Evolutionary conservation across 768 basidiomycete species (phyloP), one percentile per base, ranked within the genome.

Genomic region (Boletus subparvulus): DNA sequence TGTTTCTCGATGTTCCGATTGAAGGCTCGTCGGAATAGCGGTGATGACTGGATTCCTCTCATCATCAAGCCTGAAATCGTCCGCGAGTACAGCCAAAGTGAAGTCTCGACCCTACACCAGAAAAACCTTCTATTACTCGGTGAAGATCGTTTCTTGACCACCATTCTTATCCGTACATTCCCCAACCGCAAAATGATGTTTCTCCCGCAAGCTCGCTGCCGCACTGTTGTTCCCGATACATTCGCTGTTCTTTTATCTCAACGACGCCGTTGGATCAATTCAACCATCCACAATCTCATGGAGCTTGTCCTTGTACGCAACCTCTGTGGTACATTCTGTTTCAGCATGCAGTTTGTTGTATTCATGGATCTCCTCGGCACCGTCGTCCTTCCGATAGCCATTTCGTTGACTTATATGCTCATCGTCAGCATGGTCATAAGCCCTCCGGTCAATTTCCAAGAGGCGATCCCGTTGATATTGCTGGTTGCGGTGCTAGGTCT

Each of bases 181-280:
- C 97, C 97, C 16, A 94, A 96, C 68, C 83, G 97, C 60, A 99
- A 99, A 77, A 99, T 98, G 92, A 94, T 98, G 88, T 99, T 98
- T 75, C 80, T 97, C 54, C 96, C 96, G 0, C 94, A 98, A 73
- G 97, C 97, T 13, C 82, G 84, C 62, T 99, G 97, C 69, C 80
- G 94, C 58, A 99, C 97, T 26, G 84, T 99, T 65, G 97, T 93
- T 21, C 97, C 97, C 7, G 96, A 99, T 69, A 94, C 94, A 0
- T 98, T 99, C 75, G 78, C 82, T 26, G 83, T 98, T 28, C 82
- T 99, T 44, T 83, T 99, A 19, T 98, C 97, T 1, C 97, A 99
- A 70, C 92, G 97, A 33, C 87, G 97, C 19, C 88, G 97, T 54
- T 99, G 97, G 97, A 98, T 99, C 77, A 98, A 98, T 74, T 98